These are phyloP conservation scores for Yamadazyma diddensiae DNA, from an alignment of 1,139 yeast species.

Conservation along the genomic window DNA sequence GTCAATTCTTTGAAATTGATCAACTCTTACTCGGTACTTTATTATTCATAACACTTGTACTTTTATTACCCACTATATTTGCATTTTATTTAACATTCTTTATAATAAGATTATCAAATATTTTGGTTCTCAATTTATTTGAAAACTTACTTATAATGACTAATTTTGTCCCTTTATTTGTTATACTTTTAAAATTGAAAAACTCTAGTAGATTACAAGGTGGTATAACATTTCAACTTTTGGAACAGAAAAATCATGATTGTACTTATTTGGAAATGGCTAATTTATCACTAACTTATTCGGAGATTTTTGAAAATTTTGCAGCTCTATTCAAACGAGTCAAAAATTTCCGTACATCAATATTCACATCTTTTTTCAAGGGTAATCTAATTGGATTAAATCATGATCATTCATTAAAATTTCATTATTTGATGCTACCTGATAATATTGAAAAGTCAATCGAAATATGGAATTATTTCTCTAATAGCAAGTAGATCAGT, in stretches of 20 bases:
- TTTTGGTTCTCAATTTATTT: slow-evolving; percentile 49
- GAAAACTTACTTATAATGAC: slow-evolving; percentile 64
- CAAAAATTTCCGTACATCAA: slow-evolving; percentile 28
- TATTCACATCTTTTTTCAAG: slow-evolving; percentile 25
- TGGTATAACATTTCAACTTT: slow-evolving; percentile 54
- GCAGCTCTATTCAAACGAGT: slow-evolving; percentile 28
- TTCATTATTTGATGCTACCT: slow-evolving; percentile 43
- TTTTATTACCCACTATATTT: slow-evolving; percentile 80
- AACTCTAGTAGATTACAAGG: slow-evolving; percentile 90
- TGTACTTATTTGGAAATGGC: slow-evolving; percentile 29
- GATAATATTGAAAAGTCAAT: slow-evolving; percentile 29
- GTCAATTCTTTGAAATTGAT: slow-evolving; percentile 67
- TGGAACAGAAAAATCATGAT: slow-evolving; percentile 6
- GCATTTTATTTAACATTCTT: slow-evolving; percentile 83
- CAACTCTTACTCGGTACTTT: slow-evolving; percentile 87
- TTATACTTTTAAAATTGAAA: slow-evolving; percentile 71
- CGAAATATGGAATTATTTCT: slow-evolving; percentile 29
- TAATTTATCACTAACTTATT: slow-evolving; percentile 39
- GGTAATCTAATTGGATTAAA: slow-evolving; percentile 33
- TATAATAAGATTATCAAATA: slow-evolving; percentile 49
- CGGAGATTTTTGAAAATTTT: slow-evolving; percentile 38
- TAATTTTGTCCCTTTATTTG: slow-evolving; percentile 86
- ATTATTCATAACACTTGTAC: slow-evolving; percentile 73
- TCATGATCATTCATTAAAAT: slow-evolving; percentile 31
- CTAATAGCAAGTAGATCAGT: too few species aligned